Conservation (phyloP, 352 stramenopile genomes). For the Phytophthora rubi region DNA sequence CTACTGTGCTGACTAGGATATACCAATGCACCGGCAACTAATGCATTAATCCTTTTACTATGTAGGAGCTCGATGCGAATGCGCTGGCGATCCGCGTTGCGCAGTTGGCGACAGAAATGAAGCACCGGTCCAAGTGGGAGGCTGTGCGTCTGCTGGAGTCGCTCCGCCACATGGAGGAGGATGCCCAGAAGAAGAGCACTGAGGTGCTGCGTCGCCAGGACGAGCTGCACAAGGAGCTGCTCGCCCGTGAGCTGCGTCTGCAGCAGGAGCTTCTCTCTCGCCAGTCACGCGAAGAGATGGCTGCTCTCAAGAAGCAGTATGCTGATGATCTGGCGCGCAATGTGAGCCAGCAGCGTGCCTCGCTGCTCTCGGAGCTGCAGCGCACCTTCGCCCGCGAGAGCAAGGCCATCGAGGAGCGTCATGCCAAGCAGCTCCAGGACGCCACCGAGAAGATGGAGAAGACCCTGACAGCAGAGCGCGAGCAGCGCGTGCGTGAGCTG, state of each 20-base stretch:
- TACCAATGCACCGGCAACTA: slow-evolving; percentile 7
- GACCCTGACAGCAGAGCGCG: slow-evolving; percentile 64
- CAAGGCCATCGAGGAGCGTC: slow-evolving; percentile 69
- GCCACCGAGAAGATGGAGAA: slow-evolving; percentile 69
- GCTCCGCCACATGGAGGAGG: slow-evolving; percentile 79
- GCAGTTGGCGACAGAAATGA: slow-evolving; percentile 86
- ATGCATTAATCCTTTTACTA: background rate
- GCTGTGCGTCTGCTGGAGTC: slow-evolving; percentile 76
- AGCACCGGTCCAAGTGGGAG: slow-evolving; percentile 89
- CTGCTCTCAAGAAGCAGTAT: slow-evolving; percentile 71
- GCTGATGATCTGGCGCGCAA: slow-evolving; percentile 60
- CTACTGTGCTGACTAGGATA: background rate
- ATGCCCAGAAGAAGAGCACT: slow-evolving; percentile 74
- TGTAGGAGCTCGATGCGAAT: slow-evolving; percentile 71
- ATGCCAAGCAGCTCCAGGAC: slow-evolving; percentile 47
- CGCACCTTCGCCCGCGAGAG: slow-evolving; percentile 65
- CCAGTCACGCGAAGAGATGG: slow-evolving; percentile 67
- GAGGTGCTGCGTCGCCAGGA: slow-evolving; percentile 72
- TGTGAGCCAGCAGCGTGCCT: slow-evolving; percentile 64
- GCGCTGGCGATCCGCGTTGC: slow-evolving; percentile 78
- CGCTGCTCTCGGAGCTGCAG: slow-evolving; percentile 64
- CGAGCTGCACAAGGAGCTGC: slow-evolving; percentile 74
- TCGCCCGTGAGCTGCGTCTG: slow-evolving; percentile 76
- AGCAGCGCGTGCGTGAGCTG: slow-evolving; percentile 65
- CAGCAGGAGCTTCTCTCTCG: slow-evolving; percentile 74